Conservation (phyloP, 495 filamentous ascomycete genomes). For the Talaromyces proteolyticus region DNA sequence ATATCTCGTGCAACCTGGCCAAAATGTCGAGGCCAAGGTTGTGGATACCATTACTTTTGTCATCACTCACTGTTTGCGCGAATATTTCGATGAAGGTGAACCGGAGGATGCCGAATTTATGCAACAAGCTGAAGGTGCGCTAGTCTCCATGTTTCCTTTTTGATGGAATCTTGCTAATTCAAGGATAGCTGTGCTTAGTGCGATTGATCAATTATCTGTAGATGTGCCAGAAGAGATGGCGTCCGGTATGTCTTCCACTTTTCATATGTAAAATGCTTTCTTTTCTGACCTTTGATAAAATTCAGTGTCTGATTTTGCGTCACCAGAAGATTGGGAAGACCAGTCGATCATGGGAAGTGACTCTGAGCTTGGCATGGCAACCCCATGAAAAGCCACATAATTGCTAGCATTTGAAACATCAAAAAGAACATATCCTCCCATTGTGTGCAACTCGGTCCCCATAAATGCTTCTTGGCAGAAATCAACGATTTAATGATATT, state of each 20-base stretch:
- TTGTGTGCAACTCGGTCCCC: too few relatives aligned
- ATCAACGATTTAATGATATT: neutral
- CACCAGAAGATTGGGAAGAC: slow-evolving; percentile 40
- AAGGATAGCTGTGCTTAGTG: slow-evolving; percentile 18
- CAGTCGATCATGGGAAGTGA: slow-evolving; percentile 37
- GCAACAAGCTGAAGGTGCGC: slow-evolving; percentile 30
- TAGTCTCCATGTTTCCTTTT: neutral
- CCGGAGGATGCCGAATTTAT: slow-evolving; percentile 28
- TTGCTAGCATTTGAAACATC: too few relatives aligned
- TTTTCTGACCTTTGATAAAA: slow-evolving; percentile 11
- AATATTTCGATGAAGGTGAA: slow-evolving; percentile 35
- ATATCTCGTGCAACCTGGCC: slow-evolving; percentile 19
- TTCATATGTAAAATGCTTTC: slow-evolving; percentile 10
- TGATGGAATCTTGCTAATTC: neutral
- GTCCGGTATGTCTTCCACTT: slow-evolving; percentile 27
- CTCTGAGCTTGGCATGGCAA: slow-evolving; percentile 34
- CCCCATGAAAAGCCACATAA: slow-evolving; percentile 16
- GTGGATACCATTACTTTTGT: slow-evolving; percentile 32
- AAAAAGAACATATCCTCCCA: too few relatives aligned
- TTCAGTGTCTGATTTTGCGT: slow-evolving; percentile 37
- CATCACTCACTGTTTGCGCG: slow-evolving; percentile 33
- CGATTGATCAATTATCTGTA: slow-evolving; percentile 28
- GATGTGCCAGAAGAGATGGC: slow-evolving; percentile 33
- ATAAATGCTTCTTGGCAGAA: neutral
- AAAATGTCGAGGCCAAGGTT: slow-evolving; percentile 26